Conservation (phyloP, 169 alveolate genomes). For the Eimeria falciformis region DNA sequence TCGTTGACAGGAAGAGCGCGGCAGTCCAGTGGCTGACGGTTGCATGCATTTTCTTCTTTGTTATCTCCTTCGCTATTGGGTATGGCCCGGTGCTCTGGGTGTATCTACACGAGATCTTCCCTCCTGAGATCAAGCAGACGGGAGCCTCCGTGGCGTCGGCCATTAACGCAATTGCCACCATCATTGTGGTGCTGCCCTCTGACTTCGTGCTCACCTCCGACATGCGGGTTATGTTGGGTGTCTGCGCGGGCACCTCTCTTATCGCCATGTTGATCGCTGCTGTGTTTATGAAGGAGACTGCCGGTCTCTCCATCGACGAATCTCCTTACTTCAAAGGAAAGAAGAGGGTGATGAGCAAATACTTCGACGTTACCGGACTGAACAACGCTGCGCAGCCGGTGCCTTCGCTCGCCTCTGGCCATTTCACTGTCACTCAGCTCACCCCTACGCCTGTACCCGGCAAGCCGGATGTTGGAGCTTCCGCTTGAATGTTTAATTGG, state of each 20-base stretch:
- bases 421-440: constrained; percentile 32
- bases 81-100: constrained; percentile 92
- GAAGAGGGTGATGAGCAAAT: constrained; percentile 62
- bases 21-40: constrained; percentile 72
- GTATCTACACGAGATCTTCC: constrained; percentile 88
- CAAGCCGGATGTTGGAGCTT: too few relatives aligned
- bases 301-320: constrained; percentile 82
- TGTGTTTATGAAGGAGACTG: constrained; percentile 88
- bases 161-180: constrained; percentile 87
- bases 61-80: constrained; percentile 88
- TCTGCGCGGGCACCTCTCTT: constrained; percentile 83
- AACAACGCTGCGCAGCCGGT: constrained; percentile 51
- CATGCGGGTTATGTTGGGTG: constrained; percentile 81
- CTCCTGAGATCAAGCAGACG: constrained; percentile 88
- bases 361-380: constrained; percentile 48
- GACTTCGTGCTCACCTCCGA: constrained; percentile 80
- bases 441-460: neutral
- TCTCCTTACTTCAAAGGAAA: constrained; percentile 80
- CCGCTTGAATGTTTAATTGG: too few relatives aligned
- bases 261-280: constrained; percentile 81
- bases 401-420: constrained; percentile 52
- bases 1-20: constrained; percentile 30
- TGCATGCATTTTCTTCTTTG: constrained; percentile 83
- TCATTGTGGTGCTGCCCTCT: constrained; percentile 86
- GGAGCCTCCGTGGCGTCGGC: constrained; percentile 87